Percentiles rank a stretch among this genome's conserved stretches.
Conservation (phyloP, 1,284 basidiomycete species). For the Pseudozyma sp. region DNA sequence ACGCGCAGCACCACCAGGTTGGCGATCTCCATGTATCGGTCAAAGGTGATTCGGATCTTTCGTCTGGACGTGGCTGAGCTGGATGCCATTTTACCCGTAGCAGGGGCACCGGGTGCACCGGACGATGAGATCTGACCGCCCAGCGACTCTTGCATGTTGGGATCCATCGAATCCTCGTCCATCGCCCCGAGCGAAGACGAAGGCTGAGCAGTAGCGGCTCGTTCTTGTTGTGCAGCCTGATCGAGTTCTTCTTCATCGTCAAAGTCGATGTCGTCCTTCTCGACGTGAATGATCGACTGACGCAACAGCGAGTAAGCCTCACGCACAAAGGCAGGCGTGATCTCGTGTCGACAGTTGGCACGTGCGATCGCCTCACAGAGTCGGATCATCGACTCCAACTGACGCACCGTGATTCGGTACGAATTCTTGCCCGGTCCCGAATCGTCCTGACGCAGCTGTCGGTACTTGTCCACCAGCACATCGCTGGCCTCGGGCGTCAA, state of each 20-base stretch:
- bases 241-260: constrained; percentile 84
- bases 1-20: constrained; percentile 87
- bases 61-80: constrained; percentile 29
- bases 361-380: constrained; percentile 96
- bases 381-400: constrained; percentile 96
- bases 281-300: constrained; percentile 98
- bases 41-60: constrained; percentile 91
- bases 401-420: constrained; percentile 94
- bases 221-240: constrained; percentile 64
- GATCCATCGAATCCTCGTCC: constrained; percentile 72
- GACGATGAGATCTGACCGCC: constrained; percentile 62
- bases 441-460: constrained; percentile 91
- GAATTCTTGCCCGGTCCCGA: constrained; percentile 84
- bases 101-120: constrained; percentile 48
- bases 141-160: constrained; percentile 73
- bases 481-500: constrained; percentile 91
- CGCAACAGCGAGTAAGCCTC: constrained; percentile 93
- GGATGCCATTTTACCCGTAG: constrained; percentile 14
- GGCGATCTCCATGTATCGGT: constrained; percentile 91
- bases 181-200: constrained; percentile 47
- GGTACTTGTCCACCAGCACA: constrained; percentile 94
- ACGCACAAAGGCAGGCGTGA: constrained; percentile 83
- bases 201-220: constrained; percentile 14
- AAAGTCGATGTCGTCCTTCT: constrained; percentile 97
- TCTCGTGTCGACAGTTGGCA: constrained; percentile 89